phyloP scores from a whole-genome alignment of 306 rosid genomes.

The Abrus pulchellus region DNA sequence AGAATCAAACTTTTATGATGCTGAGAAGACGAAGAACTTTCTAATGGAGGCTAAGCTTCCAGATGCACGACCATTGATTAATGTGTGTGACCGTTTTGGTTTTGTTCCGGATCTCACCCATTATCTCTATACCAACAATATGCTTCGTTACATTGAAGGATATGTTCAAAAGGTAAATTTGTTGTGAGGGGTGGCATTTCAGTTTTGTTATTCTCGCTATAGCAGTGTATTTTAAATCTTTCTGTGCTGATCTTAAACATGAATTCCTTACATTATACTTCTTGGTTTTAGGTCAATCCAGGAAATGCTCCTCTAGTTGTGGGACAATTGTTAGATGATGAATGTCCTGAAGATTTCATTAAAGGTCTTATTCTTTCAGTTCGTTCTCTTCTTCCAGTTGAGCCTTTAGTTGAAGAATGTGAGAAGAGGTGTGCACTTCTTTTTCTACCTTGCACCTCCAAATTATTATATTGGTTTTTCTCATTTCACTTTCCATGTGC shows the following conservation, averaged over 20 bases:
- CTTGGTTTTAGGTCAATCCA: constrained; percentile 75
- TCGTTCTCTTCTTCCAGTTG: constrained; percentile 85
- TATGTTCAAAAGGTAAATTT: constrained; percentile 86
- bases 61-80: constrained; percentile 84
- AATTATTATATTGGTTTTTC: neutral
- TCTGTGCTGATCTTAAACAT: constrained; percentile 6
- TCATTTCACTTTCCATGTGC: constrained; percentile 36
- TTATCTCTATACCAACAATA: constrained; percentile 79
- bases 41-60: constrained; percentile 87
- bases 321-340: constrained; percentile 84
- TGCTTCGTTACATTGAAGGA: constrained; percentile 90
- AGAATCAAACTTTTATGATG: constrained; percentile 82
- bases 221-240: constrained; percentile 20
- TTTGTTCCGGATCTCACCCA: constrained; percentile 95
- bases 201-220: constrained; percentile 46
- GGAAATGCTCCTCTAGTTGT: constrained; percentile 88
- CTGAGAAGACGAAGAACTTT: constrained; percentile 86
- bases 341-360: constrained; percentile 91
- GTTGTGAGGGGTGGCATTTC: constrained; percentile 33
- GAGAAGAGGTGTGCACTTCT: constrained; percentile 73
- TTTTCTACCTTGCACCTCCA: constrained; percentile 23
- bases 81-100: constrained; percentile 87
- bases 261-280: constrained; percentile 37
- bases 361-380: constrained; percentile 86
- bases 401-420: constrained; percentile 88